phyloP scores from a whole-genome alignment of 345 rosid genomes.

The Lepidium africanum region DNA sequence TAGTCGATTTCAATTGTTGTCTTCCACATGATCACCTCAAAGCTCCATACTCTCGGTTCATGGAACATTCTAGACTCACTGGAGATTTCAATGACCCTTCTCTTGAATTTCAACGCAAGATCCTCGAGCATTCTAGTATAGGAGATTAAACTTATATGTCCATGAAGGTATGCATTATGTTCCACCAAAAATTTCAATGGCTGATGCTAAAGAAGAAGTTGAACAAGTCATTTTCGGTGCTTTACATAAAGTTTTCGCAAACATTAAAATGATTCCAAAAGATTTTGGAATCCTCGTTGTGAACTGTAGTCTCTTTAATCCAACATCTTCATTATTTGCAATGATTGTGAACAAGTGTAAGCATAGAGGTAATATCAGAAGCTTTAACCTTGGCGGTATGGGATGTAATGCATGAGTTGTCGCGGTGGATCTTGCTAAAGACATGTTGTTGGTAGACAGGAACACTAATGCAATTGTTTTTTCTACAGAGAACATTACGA shows the following conservation, averaged over 20 bases:
- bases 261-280: conserved; percentile 31
- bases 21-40: conserved; percentile 32
- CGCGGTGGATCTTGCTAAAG: conserved; percentile 40
- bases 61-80: conserved; percentile 33
- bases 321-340: conserved; percentile 46
- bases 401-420: conserved; percentile 49
- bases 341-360: conserved; percentile 44
- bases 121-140: conserved; percentile 42
- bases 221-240: conserved; percentile 50
- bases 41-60: conserved; percentile 24
- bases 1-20: conserved; percentile 39
- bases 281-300: conserved; percentile 44
- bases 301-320: conserved; percentile 47
- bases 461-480: conserved; percentile 42
- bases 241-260: conserved; percentile 37
- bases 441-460: conserved; percentile 32
- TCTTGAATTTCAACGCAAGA: conserved; percentile 41
- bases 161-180: conserved; percentile 37
- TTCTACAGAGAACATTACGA: conserved; percentile 43
- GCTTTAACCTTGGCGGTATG: conserved; percentile 49
- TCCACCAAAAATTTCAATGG: conserved; percentile 34
- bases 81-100: conserved; percentile 37
- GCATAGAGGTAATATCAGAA: conserved; percentile 40
- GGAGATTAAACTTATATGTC: conserved; percentile 37
- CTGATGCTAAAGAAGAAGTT: conserved; percentile 45